A percentile compares a stretch with the other conserved stretches of the same genome.
These are phyloP conservation scores for Geotrichum candidum DNA, from an alignment of 1,139 yeast species.

Conservation along the genomic window DNA sequence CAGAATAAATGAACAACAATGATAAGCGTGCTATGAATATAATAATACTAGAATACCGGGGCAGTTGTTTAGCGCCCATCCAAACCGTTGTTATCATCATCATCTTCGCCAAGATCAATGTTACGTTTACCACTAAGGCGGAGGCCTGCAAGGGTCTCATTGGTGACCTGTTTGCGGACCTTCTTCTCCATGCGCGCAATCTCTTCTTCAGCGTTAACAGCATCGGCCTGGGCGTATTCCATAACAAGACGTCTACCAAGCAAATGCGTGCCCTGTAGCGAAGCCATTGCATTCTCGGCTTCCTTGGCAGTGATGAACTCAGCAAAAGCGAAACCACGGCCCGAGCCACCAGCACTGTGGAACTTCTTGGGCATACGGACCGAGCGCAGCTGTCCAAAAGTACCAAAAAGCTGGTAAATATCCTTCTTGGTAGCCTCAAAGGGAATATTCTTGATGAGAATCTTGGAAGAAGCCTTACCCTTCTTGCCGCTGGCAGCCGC, in stretches of 20 bases:
- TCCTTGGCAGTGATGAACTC: constrained; percentile 85
- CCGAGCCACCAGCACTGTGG: constrained; percentile 56
- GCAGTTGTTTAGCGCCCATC: constrained; percentile 9
- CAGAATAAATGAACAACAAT: neutral
- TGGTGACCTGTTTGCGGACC: constrained; percentile 73
- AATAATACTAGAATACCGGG: neutral
- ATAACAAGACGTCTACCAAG: constrained; percentile 93
- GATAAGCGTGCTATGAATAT: neutral
- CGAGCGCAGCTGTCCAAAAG: constrained; percentile 90
- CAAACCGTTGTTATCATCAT: constrained; percentile 23
- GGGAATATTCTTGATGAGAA: constrained; percentile 92
- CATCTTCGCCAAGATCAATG: constrained; percentile 60
- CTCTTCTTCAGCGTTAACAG: constrained; percentile 81
- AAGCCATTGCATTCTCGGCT: constrained; percentile 93
- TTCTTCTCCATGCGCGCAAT: constrained; percentile 84
- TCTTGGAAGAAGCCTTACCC: constrained; percentile 53
- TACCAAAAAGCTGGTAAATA: constrained; percentile 79
- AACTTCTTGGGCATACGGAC: constrained; percentile 95
- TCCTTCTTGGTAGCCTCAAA: constrained; percentile 94
- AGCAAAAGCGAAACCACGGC: constrained; percentile 97
- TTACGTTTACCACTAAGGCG: constrained; percentile 71
- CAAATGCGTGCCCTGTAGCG: constrained; percentile 91
- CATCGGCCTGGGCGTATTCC: constrained; percentile 83
- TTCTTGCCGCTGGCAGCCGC: constrained; percentile 21
- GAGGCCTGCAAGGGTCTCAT: constrained; percentile 61